These are phyloP conservation scores for Lactarius sp. DNA, from an alignment of 768 basidiomycete genomes.

Conservation along the genomic window DNA sequence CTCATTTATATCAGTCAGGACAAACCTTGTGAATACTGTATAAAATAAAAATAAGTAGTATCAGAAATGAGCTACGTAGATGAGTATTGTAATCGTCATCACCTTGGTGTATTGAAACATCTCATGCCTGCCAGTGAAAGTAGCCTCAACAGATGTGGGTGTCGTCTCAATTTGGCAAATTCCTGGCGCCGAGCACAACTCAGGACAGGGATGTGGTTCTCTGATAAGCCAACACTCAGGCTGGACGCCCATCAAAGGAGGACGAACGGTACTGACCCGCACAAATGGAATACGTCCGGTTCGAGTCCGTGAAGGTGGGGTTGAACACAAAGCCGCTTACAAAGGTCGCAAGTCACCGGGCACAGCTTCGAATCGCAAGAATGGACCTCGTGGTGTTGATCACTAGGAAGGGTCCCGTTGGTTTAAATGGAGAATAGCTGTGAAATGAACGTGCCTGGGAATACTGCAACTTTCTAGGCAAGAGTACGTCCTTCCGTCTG, in stretches of 20 bases:
- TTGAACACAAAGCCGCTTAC: conserved; percentile 48
- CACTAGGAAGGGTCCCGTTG: conserved; percentile 32
- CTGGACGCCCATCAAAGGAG: neutral
- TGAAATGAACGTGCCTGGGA: conserved; percentile 11
- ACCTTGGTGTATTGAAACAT: conserved; percentile 66
- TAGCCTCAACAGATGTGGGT: conserved; percentile 56
- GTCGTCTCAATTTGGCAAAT: conserved; percentile 55
- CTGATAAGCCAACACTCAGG: conserved; percentile 30
- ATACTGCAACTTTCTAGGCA: conserved; percentile 18
- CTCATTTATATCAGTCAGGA: neutral
- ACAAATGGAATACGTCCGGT: conserved; percentile 43
- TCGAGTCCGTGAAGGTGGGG: conserved; percentile 51
- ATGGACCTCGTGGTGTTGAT: conserved; percentile 43
- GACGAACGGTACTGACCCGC: conserved; percentile 41
- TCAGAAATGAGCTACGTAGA: neutral
- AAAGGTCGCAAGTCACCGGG: conserved; percentile 50
- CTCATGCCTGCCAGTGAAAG: conserved; percentile 55
- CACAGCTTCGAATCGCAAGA: conserved; percentile 49
- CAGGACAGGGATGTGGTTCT: conserved; percentile 46
- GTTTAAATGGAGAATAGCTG: neutral
- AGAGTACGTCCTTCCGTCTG: conserved; percentile 12
- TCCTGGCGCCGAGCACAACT: conserved; percentile 42
- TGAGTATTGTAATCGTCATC: neutral
- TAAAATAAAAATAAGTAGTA: neutral
- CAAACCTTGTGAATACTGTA: conserved; percentile 52